A percentile compares a stretch with the other conserved stretches of the same genome.
Conservation (phyloP, 1,139 yeast species). For the Blastobotrys aristatus region DNA sequence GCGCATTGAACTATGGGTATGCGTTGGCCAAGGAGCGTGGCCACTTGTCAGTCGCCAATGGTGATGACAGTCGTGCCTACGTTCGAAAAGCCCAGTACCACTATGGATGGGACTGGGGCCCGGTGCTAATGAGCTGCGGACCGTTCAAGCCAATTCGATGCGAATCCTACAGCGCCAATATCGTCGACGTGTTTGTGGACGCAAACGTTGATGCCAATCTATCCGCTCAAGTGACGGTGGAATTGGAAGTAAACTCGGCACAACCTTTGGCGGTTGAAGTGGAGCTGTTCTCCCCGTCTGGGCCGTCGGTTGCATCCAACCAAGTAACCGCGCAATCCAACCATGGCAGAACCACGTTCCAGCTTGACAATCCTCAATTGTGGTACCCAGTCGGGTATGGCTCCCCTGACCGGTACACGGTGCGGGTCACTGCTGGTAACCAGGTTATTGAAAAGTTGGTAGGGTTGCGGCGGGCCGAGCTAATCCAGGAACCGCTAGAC, state of each 20-base stretch:
- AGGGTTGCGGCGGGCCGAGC: conserved; percentile 40
- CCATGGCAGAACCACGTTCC: conserved; percentile 11
- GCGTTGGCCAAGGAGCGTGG: conserved; percentile 28
- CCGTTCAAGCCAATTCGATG: conserved; percentile 42
- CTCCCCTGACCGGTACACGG: conserved; percentile 34
- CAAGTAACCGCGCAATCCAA: neutral
- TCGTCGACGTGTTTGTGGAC: conserved; percentile 24
- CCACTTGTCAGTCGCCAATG: conserved; percentile 34
- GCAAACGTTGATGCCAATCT: conserved; percentile 26
- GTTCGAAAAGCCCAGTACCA: conserved; percentile 52
- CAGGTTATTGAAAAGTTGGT: conserved; percentile 7
- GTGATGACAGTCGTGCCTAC: conserved; percentile 41
- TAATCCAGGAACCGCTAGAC: conserved; percentile 37
- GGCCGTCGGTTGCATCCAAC: conserved; percentile 11
- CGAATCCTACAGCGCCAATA: conserved; percentile 27
- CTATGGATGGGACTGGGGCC: conserved; percentile 61
- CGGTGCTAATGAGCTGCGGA: conserved; percentile 44
- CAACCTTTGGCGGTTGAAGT: conserved; percentile 16
- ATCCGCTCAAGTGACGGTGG: conserved; percentile 20
- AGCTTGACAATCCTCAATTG: conserved; percentile 29
- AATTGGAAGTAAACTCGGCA: conserved; percentile 11
- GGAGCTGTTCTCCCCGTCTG: conserved; percentile 17
- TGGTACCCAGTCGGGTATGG: conserved; percentile 46
- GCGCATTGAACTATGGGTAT: conserved; percentile 30
- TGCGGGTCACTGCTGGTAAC: conserved; percentile 22